Percentiles rank a stretch among this genome's conserved stretches.
Conservation (phyloP, 148 eudicot species). For the Chenopodium berlandieri region DNA sequence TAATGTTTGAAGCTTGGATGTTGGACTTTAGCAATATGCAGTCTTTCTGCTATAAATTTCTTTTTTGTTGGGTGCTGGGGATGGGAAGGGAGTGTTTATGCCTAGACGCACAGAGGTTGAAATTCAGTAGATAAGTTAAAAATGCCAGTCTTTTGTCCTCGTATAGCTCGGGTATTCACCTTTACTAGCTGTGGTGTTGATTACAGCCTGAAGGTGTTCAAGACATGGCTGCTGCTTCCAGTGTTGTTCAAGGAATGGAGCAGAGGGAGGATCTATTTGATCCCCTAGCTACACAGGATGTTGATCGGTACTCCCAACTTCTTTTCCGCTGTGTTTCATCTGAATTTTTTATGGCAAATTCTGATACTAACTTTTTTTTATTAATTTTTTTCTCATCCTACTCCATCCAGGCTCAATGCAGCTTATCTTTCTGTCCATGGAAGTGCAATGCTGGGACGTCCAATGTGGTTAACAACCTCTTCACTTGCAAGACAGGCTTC, state of each 20-base stretch:
- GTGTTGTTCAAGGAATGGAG: constrained; percentile 53
- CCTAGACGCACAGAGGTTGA: background rate
- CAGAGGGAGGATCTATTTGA: constrained; percentile 74
- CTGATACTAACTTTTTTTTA: background rate
- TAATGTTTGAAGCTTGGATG: background rate
- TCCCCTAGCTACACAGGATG: constrained; percentile 92
- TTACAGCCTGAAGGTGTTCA: constrained; percentile 70
- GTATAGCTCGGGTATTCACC: background rate
- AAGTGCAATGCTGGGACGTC: constrained; percentile 79
- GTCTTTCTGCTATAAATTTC: background rate
- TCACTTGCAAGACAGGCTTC: constrained; percentile 50
- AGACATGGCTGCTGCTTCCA: constrained; percentile 52
- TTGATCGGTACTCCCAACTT: constrained; percentile 61
- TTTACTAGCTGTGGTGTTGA: constrained; percentile 1
- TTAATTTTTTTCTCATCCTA: background rate
- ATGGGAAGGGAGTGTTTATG: background rate
- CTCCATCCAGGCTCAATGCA: constrained; percentile 60
- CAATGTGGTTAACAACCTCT: constrained; percentile 86
- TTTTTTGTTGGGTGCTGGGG: background rate
- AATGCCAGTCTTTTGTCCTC: background rate
- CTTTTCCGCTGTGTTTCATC: background rate
- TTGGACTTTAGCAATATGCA: background rate
- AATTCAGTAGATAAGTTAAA: background rate
- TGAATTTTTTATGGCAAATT: background rate
- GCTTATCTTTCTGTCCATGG: constrained; percentile 81